Base-by-base conservation (phyloP, 1,139 yeast species). In the Taphrina pruni region DNA sequence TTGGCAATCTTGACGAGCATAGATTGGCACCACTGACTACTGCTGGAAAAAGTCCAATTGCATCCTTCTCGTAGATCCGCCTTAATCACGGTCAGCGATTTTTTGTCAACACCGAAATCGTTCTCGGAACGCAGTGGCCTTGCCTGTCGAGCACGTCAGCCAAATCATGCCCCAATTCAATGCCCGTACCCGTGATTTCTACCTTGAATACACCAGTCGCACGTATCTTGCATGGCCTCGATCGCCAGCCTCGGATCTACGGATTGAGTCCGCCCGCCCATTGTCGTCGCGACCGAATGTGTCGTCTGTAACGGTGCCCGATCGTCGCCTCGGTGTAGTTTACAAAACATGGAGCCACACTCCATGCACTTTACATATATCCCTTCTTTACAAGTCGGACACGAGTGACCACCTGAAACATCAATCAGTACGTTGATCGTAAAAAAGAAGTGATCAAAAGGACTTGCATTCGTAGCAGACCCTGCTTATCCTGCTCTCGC, bases 201-300 rank as follows among this genome's bases (percentile, higher is more conserved):
- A 58, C 62, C 62, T 32, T 45, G 51, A 36, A 58, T 45, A 32
- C 62, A 58, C 62, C 62, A 58, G 43, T 58, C 62, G 17, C 62
- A 58, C n/a, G 54, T 45, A 21, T 58, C 54, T 9, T 46, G 50
- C 26, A 36, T 45, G 20, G 51, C 41, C 20, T 58, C 43, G 26
- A 58, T 43, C 17, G 35, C 38, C 7, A 41, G 20, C 12, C 39
- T 14, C 36, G 50, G 46, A 39, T 56, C 60, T 1, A 45, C n/a
- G 4, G 43, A 17, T 21, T 58, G 62, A 21, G 62, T 58, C 21
- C 62, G 38, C 3, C 62, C 62, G 39, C 41, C 43, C 14, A 26
- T 26, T 4, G 32, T 26, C 4, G 32, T 26, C 32, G 50, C 48
- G 21, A 36, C 17, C n/a, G 50, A 38, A 1, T 41, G 9, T 8